These are phyloP conservation scores for Tetrapyrgos nigripes DNA, from an alignment of 1,284 basidiomycete species.

Conservation along the genomic window DNA sequence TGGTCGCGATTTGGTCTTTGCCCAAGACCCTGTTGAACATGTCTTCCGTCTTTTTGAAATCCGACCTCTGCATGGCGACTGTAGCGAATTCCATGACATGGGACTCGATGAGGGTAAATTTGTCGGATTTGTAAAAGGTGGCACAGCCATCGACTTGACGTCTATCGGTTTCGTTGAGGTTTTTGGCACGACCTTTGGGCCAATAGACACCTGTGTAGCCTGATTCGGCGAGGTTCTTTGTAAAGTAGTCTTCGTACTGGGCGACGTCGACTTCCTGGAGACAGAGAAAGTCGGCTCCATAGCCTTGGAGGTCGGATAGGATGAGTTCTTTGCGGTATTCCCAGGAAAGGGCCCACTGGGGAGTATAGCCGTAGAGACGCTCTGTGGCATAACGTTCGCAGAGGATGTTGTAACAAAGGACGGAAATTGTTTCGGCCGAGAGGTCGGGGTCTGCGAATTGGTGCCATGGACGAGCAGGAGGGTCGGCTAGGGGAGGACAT, in stretches of 20 bases:
- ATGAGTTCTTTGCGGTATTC: conserved; percentile 94
- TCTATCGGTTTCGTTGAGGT: conserved; percentile 87
- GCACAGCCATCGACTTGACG: conserved; percentile 96
- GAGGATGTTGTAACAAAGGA: conserved; percentile 94
- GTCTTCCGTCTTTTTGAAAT: conserved; percentile 98
- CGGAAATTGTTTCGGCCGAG: conserved; percentile 75
- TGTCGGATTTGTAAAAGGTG: conserved; percentile 91
- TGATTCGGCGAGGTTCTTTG: conserved; percentile 74
- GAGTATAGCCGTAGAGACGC: conserved; percentile 95
- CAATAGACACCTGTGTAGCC: conserved; percentile 95
- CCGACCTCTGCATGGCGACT: conserved; percentile 90
- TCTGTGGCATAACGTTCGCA: conserved; percentile 93
- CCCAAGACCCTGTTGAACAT: conserved; percentile 99
- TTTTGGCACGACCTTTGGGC: conserved; percentile 94
- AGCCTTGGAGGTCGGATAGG: conserved; percentile 84
- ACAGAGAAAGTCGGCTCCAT: conserved; percentile 92
- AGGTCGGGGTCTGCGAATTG: conserved; percentile 64
- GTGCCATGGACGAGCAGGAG: conserved; percentile 88
- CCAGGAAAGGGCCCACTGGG: conserved; percentile 96
- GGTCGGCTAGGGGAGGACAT: conserved; percentile 82
- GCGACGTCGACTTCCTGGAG: conserved; percentile 94
- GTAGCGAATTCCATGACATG: conserved; percentile 95
- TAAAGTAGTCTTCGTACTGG: conserved; percentile 95
- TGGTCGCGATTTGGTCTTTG: conserved; percentile 94
- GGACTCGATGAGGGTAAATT: conserved; percentile 93